These are phyloP conservation scores for Nicotiana obtusifolia DNA, from an alignment of 257 asterid species.

Conservation along the genomic window DNA sequence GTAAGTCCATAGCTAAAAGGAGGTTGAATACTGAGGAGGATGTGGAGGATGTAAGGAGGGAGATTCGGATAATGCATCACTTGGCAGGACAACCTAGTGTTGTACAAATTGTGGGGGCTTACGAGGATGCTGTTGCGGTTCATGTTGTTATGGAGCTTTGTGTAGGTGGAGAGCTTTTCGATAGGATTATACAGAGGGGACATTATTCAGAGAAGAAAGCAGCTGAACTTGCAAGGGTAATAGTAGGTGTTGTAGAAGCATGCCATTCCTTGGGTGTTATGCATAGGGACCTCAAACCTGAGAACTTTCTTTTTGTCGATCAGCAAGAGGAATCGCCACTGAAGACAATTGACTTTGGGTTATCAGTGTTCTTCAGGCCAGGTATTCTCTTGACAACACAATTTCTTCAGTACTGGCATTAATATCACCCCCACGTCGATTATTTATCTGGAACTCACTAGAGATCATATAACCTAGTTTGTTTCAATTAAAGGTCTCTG, in stretches of 20 bases:
- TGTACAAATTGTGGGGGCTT: slow-evolving; percentile 65
- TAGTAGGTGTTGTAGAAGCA: slow-evolving; percentile 68
- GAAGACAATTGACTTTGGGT: slow-evolving; percentile 76
- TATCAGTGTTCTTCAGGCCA: slow-evolving; percentile 83
- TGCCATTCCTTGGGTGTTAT: slow-evolving; percentile 90
- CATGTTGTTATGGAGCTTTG: slow-evolving; percentile 90
- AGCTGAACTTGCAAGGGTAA: slow-evolving; percentile 81
- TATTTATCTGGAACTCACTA: not conserved
- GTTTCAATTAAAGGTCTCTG: not conserved
- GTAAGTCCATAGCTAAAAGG: slow-evolving; percentile 76
- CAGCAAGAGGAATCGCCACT: slow-evolving; percentile 63
- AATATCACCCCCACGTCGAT: not conserved
- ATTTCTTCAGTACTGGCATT: not conserved
- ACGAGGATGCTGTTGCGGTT: slow-evolving; percentile 75
- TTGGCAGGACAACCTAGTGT: slow-evolving; percentile 68
- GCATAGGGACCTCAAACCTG: slow-evolving; percentile 90
- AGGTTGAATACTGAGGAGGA: slow-evolving; percentile 57
- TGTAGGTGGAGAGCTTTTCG: slow-evolving; percentile 86
- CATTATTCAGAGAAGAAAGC: slow-evolving; percentile 86
- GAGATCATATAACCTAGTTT: no score
- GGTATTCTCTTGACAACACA: slow-evolving; percentile 31
- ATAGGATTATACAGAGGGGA: slow-evolving; percentile 72
- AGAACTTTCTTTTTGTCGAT: slow-evolving; percentile 65
- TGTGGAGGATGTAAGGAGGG: slow-evolving; percentile 87
- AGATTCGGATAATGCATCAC: slow-evolving; percentile 88